These are phyloP conservation scores for Penicillium frequentans DNA, from an alignment of 2,329 filamentous ascomycete species.

Conservation along the genomic window DNA sequence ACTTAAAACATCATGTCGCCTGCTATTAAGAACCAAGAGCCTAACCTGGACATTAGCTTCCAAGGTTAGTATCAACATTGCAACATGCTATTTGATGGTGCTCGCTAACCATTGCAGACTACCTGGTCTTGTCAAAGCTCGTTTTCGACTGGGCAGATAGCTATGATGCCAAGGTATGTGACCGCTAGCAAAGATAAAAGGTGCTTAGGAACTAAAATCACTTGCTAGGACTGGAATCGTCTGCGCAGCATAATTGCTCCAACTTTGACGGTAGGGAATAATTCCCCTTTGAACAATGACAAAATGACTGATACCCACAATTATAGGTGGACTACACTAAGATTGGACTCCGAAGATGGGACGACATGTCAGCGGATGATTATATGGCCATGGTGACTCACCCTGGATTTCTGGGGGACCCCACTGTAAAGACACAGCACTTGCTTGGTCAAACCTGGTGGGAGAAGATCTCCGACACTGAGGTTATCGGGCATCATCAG, in stretches of 20 bases:
- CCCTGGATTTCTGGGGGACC: conserved; percentile 60
- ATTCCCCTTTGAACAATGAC: not conserved
- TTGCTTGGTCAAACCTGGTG: conserved; percentile 62
- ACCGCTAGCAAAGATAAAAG: not conserved
- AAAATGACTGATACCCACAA: not conserved
- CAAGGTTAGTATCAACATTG: conserved; percentile 14
- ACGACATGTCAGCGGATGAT: conserved; percentile 61
- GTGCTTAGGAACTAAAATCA: not conserved
- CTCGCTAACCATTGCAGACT: conserved; percentile 28
- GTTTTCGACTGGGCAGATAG: conserved; percentile 48
- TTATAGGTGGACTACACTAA: conserved; percentile 68
- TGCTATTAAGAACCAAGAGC: conserved; percentile 38
- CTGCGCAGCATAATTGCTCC: conserved; percentile 46
- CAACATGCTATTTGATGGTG: not conserved
- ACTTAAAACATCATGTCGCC: conserved; percentile 18
- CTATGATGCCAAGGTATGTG: conserved; percentile 43
- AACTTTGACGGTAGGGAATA: conserved; percentile 22
- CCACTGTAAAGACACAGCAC: conserved; percentile 64
- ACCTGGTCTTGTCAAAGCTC: conserved; percentile 33
- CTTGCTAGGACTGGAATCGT: conserved; percentile 40
- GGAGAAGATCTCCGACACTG: conserved; percentile 58
- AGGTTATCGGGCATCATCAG: conserved; percentile 62
- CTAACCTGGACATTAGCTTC: conserved; percentile 29
- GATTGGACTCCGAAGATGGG: conserved; percentile 62
- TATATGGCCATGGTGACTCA: conserved; percentile 62